Conservation (phyloP, 2,329 filamentous ascomycete species). For the Fusarium veterinarium region DNA sequence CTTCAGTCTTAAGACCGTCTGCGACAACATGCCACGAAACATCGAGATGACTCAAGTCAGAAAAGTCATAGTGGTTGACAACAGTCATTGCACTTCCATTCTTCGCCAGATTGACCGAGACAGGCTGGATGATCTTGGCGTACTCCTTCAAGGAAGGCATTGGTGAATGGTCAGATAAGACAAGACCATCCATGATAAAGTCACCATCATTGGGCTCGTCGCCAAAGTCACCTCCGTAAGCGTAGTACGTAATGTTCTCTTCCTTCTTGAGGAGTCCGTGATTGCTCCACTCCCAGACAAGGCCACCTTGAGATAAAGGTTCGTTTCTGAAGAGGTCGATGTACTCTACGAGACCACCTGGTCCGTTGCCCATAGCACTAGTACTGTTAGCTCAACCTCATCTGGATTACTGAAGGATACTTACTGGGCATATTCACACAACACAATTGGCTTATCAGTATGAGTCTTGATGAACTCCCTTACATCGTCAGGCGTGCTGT, state of each 20-base stretch:
- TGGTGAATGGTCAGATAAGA: conserved; percentile 14
- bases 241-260: conserved; percentile 39
- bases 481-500: conserved; percentile 60
- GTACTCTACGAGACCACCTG: conserved; percentile 75
- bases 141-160: conserved; percentile 26
- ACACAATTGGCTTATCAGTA: conserved; percentile 64
- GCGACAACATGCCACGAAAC: conserved; percentile 12
- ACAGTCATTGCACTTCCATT: background rate
- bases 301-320: conserved; percentile 67
- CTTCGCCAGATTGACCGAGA: background rate
- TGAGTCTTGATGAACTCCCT: conserved; percentile 1
- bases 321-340: conserved; percentile 71
- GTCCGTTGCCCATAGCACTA: conserved; percentile 77
- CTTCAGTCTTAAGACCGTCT: conserved; percentile 6
- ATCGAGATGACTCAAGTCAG: conserved; percentile 8
- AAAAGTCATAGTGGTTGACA: conserved; percentile 19
- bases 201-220: conserved; percentile 69
- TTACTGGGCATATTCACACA: conserved; percentile 64
- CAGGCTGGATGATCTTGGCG: conserved; percentile 24
- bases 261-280: conserved; percentile 49
- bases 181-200: conserved; percentile 68
- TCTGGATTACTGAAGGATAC: fast-evolving
- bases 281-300: conserved; percentile 74
- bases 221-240: conserved; percentile 71
- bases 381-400: background rate